Percentiles rank a stretch among this genome's conserved stretches.
Conservation (phyloP, 2,329 filamentous ascomycete species). For the Ramularia collo-cygni region DNA sequence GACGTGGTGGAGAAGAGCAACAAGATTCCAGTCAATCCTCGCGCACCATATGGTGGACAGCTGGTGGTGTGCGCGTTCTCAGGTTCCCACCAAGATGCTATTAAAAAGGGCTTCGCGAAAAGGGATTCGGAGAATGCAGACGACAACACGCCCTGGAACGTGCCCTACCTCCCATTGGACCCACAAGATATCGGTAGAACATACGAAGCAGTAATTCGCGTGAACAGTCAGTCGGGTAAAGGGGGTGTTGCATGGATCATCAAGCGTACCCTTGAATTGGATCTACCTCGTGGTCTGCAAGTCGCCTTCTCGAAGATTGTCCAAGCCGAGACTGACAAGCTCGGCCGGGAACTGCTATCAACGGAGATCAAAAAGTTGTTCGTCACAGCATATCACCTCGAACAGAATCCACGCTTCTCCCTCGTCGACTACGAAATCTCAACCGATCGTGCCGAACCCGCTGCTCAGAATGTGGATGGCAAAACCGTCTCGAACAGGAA, state of each 20-base stretch:
- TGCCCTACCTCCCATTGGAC: slow-evolving; percentile 90
- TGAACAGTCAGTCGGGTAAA: slow-evolving; percentile 95
- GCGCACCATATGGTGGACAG: slow-evolving; percentile 84
- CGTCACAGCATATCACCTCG: slow-evolving; percentile 78
- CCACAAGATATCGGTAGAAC: slow-evolving; percentile 88
- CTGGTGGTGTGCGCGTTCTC: slow-evolving; percentile 90
- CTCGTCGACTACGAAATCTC: slow-evolving; percentile 89
- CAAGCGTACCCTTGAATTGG: slow-evolving; percentile 78
- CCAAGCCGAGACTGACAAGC: slow-evolving; percentile 69
- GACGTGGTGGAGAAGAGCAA: slow-evolving; percentile 86
- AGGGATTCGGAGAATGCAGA: slow-evolving; percentile 56
- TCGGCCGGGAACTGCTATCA: slow-evolving; percentile 76
- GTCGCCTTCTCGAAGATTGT: slow-evolving; percentile 85
- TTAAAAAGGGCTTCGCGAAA: slow-evolving; percentile 77
- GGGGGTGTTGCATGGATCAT: slow-evolving; percentile 94
- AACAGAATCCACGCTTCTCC: slow-evolving; percentile 74
- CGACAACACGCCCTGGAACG: slow-evolving; percentile 66
- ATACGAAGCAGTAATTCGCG: slow-evolving; percentile 96
- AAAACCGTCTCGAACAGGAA: slow-evolving; percentile 66
- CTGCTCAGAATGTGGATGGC: slow-evolving; percentile 51
- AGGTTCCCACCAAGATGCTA: slow-evolving; percentile 89
- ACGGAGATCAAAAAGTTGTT: slow-evolving; percentile 84
- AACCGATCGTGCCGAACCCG: slow-evolving; percentile 69
- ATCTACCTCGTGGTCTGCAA: slow-evolving; percentile 86
- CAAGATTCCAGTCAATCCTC: slow-evolving; percentile 87